These are phyloP conservation scores for Solanum chilense DNA, from an alignment of 257 asterid species.

Conservation along the genomic window DNA sequence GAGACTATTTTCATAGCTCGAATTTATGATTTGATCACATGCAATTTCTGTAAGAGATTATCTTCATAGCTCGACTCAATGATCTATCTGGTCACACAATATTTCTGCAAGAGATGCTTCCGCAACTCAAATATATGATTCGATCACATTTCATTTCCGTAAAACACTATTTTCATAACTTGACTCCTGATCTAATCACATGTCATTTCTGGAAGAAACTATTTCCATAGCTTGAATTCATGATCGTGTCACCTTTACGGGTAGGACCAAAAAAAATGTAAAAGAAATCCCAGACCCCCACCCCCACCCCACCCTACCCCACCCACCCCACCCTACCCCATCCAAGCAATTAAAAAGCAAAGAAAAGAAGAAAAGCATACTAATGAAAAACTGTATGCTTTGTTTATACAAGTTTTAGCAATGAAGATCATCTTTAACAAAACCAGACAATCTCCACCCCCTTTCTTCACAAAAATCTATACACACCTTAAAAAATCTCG, in stretches of 20 bases:
- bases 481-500: not conserved
- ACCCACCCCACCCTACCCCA: too few relatives aligned
- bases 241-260: not conserved
- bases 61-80: not conserved
- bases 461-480: not conserved
- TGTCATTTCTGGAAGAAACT: rapidly evolving
- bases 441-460: not conserved
- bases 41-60: too few relatives aligned
- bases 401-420: not conserved
- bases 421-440: not conserved
- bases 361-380: not conserved
- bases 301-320: too few relatives aligned
- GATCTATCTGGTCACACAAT: too few relatives aligned
- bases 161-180: too few relatives aligned
- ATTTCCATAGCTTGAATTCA: rapidly evolving
- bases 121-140: too few relatives aligned
- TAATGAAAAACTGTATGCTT: not conserved
- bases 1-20: too few relatives aligned
- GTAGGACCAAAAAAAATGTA: not conserved
- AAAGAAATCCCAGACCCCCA: not conserved
- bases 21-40: not conserved
- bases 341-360: not conserved
- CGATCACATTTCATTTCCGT: too few relatives aligned
- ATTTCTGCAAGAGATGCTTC: not conserved
- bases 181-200: not conserved